Evolutionary conservation across 805 yeast species (phyloP), one percentile per base, ranked within the genome.

Genomic region (Candida germanica): DNA sequence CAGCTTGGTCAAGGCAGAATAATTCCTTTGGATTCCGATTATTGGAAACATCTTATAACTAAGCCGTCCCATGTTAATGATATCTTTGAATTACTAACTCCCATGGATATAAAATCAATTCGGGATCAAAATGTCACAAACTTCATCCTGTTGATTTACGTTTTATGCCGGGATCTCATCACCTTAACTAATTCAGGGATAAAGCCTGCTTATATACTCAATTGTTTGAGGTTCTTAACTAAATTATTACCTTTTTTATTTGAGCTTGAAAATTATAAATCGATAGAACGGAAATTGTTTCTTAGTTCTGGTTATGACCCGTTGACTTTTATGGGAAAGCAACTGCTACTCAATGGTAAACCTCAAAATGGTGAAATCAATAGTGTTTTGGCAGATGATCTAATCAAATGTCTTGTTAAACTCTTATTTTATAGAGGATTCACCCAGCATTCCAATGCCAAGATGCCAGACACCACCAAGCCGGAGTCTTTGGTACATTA

Each of bases 241-340:
- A 73, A 77, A 41, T 36, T 84, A 3, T 43, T 84, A 14, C 96
- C 96, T 0, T 71, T 77, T 31, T 51, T 82, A 5, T 84, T 73
- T 49, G 95, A 88, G 57, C 52, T 62, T 8, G 35, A 24, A 5
- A 30, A 34, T 11, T 64, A 53, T 40, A 27, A 31, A 6, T 47
- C 49, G 2, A 44, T 62, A 8, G 67, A 64, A 43, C 34, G 35
- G 44, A 31, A 59, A 51, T 17, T 61, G 48, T 46, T 63, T 49
- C 35, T 58, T 59, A 33, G 27, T 9, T 33, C 42, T 6, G 5
- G 26, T 20, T 38, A 27, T 18, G 35, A 30, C 20, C 40, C 43
- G 9, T 31, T 32, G 11, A 19, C 11, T 3, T 39, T 39, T 20
- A 23, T 34, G 7, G 42, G 29, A 19, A 17, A 17, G 5, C n/a